phyloP scores from a whole-genome alignment of 1,284 basidiomycete species.

The Cryptococcus hybrid region DNA sequence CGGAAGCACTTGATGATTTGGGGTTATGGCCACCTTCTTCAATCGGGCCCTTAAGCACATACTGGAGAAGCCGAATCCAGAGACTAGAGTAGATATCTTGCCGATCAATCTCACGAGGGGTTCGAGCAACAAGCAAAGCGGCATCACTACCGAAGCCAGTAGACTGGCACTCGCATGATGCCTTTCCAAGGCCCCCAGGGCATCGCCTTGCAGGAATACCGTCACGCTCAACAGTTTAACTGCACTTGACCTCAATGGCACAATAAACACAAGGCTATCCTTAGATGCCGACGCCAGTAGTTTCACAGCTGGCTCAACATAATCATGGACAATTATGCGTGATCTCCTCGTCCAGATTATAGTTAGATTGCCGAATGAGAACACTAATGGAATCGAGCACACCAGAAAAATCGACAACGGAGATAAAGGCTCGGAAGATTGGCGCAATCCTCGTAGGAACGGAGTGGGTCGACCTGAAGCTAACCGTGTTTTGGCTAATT shows the following conservation, averaged over 20 bases:
- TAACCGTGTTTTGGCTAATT: constrained; percentile 30
- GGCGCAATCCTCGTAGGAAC: constrained; percentile 58
- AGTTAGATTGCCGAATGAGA: constrained; percentile 55
- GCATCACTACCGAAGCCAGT: constrained; percentile 59
- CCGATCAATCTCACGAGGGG: constrained; percentile 54
- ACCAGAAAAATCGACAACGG: constrained; percentile 62
- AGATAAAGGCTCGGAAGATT: constrained; percentile 58
- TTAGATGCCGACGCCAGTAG: constrained; percentile 58
- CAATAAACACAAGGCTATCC: constrained; percentile 56
- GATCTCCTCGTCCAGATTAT: constrained; percentile 58
- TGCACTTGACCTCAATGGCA: constrained; percentile 55
- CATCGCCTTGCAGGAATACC: constrained; percentile 59
- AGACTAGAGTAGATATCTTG: constrained; percentile 54
- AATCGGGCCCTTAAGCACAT: constrained; percentile 53
- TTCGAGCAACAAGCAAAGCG: constrained; percentile 61
- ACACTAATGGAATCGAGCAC: constrained; percentile 59
- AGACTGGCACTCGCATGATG: constrained; percentile 59
- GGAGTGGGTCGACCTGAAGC: constrained; percentile 50
- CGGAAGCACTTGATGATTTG: neutral
- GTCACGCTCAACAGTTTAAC: constrained; percentile 59
- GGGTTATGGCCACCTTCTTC: constrained; percentile 7
- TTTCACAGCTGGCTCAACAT: constrained; percentile 60
- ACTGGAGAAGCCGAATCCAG: constrained; percentile 66
- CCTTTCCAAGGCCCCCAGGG: constrained; percentile 61
- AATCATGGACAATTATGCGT: constrained; percentile 60